Percentiles rank a stretch among this genome's conserved stretches.
phyloP scores from a whole-genome alignment of 1,284 basidiomycete species.

The Puccinia polysora region DNA sequence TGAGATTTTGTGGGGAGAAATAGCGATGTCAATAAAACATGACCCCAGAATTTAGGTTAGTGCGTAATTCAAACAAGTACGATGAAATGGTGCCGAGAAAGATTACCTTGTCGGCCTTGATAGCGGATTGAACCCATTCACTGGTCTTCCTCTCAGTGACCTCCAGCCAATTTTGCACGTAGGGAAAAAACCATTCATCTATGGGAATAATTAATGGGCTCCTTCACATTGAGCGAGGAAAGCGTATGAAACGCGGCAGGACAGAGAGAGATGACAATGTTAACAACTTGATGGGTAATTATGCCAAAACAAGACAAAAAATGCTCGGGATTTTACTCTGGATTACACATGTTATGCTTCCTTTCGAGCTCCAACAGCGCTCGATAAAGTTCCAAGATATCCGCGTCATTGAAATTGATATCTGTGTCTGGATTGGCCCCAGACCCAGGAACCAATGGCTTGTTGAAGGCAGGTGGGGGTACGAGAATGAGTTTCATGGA shows the following conservation, averaged over 20 bases:
- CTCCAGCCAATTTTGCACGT: constrained; percentile 82
- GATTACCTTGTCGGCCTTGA: constrained; percentile 74
- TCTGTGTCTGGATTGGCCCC: neutral
- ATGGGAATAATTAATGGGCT: constrained; percentile 36
- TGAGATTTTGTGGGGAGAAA: too few species aligned
- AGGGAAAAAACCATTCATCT: constrained; percentile 73
- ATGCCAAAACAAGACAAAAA: too few species aligned
- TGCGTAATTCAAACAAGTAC: neutral
- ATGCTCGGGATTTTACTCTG: constrained; percentile 24
- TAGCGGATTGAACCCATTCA: constrained; percentile 91
- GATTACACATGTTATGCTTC: constrained; percentile 44
- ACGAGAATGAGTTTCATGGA: constrained; percentile 28
- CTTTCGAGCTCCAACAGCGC: constrained; percentile 35
- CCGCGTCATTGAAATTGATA: constrained; percentile 21
- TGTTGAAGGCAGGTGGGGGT: neutral
- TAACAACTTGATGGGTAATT: too few species aligned
- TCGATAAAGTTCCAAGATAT: constrained; percentile 34
- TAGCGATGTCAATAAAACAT: neutral
- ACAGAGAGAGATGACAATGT: neutral
- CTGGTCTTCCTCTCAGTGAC: constrained; percentile 83
- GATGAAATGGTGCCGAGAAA: neutral
- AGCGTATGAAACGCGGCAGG: neutral
- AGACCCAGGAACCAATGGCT: neutral
- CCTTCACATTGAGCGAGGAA: constrained; percentile 15
- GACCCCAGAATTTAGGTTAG: neutral